Evolutionary conservation across 2,329 filamentous ascomycete species (phyloP).

Genomic region (Aspergillus glaucus): DNA sequence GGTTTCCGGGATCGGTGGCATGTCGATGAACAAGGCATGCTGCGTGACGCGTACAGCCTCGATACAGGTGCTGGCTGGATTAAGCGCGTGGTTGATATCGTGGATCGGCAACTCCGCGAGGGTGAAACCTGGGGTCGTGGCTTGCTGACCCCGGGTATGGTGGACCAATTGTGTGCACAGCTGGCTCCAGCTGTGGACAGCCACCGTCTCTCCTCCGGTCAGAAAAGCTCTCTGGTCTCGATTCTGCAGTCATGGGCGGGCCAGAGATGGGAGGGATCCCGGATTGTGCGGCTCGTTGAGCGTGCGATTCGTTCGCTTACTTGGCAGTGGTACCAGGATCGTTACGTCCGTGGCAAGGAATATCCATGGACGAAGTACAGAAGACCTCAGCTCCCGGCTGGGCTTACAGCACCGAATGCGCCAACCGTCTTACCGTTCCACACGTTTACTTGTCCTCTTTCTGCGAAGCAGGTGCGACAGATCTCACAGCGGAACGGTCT

Average conservation of each 20-base stretch:
- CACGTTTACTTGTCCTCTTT: conserved; percentile 91
- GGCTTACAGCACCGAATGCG: conserved; percentile 72
- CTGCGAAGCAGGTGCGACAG: conserved; percentile 81
- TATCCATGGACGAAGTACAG: conserved; percentile 56
- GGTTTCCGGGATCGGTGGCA: conserved; percentile 86
- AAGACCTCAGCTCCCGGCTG: conserved; percentile 65
- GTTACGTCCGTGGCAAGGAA: conserved; percentile 57
- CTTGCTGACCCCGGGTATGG: conserved; percentile 52
- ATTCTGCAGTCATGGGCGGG: conserved; percentile 58
- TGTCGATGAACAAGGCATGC: conserved; percentile 75
- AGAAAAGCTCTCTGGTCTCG: conserved; percentile 25
- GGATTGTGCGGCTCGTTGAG: conserved; percentile 75
- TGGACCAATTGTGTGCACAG: conserved; percentile 48
- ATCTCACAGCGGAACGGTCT: conserved; percentile 94
- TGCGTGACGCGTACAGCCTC: conserved; percentile 64
- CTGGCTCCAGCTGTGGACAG: conserved; percentile 32
- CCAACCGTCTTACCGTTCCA: conserved; percentile 96
- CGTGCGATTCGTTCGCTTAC: conserved; percentile 70
- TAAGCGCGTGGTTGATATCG: conserved; percentile 83
- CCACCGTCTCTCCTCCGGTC: conserved; percentile 19
- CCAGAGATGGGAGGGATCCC: conserved; percentile 79
- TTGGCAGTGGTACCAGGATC: conserved; percentile 84
- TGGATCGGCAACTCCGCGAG: conserved; percentile 78
- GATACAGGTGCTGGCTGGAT: conserved; percentile 70
- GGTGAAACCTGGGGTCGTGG: conserved; percentile 81